phyloP scores from a whole-genome alignment of 352 stramenopile species.

The Phytophthora pini region DNA sequence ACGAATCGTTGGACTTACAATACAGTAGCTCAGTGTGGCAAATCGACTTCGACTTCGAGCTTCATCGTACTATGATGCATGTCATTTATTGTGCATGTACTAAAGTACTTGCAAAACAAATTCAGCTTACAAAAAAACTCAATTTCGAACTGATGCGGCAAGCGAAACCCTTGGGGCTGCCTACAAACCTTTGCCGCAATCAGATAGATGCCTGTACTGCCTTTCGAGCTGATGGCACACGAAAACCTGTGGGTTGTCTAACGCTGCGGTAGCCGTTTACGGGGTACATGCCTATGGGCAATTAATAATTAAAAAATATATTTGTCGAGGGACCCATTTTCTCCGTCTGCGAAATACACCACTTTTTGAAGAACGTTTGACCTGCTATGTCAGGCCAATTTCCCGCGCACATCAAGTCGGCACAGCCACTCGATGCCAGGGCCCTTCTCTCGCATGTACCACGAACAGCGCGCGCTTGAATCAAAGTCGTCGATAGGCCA shows the following conservation, averaged over 20 bases:
- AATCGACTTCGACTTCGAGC: too few species aligned
- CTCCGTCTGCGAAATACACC: background rate
- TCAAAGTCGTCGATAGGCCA: too few species aligned
- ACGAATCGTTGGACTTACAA: too few species aligned
- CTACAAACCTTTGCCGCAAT: background rate
- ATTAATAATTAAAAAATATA: background rate
- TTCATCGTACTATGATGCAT: too few species aligned
- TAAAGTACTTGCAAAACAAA: too few species aligned
- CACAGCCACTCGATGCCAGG: background rate
- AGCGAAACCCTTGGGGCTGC: too few species aligned
- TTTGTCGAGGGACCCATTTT: conserved; percentile 8
- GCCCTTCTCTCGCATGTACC: conserved; percentile 9
- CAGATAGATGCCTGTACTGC: background rate
- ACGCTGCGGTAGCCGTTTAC: background rate
- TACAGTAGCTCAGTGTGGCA: too few species aligned
- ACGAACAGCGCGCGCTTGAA: conserved; percentile 16
- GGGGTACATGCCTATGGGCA: background rate
- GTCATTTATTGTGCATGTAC: too few species aligned
- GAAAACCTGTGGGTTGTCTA: too few species aligned
- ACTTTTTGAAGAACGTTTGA: background rate
- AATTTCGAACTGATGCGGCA: too few species aligned
- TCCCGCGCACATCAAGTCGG: conserved; percentile 11
- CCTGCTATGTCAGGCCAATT: background rate
- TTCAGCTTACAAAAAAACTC: too few species aligned
- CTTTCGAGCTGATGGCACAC: too few species aligned